Evolutionary conservation across 352 stramenopile species (phyloP), one percentile per base, ranked within the genome.

Genomic region (Phytopythium montanum): DNA sequence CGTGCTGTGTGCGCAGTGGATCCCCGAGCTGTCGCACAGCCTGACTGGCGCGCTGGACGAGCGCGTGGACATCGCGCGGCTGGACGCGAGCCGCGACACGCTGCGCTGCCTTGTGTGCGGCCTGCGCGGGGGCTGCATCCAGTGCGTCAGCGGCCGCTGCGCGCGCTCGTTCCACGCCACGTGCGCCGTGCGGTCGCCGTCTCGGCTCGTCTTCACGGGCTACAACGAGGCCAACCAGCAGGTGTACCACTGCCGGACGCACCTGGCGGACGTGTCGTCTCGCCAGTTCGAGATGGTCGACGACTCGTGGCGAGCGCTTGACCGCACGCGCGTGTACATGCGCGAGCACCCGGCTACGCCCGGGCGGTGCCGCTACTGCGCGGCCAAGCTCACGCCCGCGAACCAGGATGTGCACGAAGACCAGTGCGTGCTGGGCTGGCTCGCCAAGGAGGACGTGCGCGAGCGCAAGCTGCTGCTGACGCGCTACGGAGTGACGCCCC

Each of bases 101-200:
- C 66, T 97, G 28, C 85, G 83, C 36, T 97, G 87, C 61, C 48
- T 86, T 16, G 66, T 97, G n/a, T 97, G 88, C 52, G 78, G 82
- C n/a, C 59, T 83, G 34, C 84, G 85, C 29, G 84, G 88, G 52
- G 81, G 79, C 8, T 96, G 87, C 62, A 95, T 96, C 57, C 88
- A 97, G 66, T 97, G 88, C 59, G 70, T 92, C 14, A 94, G 81
- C 44, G 87, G 86, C 0, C 84, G 87, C 28, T 97, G 88, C 54
- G 74, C 87, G 44, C 79, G 77, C 52, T 62, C 87, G 18, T 97
- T 95, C 68, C 89, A 96, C 59, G 79, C 92, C 7, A 61, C 89
- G 7, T 97, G 89, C 56, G 87, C 85, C 3, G 79, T 94, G 61
- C 81, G 85, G 6, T 66, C 81, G 28, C 84, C 80, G 0, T 92